Evolutionary conservation across 2,329 filamentous ascomycete genomes (phyloP).

Genomic region (Alternaria infectoria): DNA sequence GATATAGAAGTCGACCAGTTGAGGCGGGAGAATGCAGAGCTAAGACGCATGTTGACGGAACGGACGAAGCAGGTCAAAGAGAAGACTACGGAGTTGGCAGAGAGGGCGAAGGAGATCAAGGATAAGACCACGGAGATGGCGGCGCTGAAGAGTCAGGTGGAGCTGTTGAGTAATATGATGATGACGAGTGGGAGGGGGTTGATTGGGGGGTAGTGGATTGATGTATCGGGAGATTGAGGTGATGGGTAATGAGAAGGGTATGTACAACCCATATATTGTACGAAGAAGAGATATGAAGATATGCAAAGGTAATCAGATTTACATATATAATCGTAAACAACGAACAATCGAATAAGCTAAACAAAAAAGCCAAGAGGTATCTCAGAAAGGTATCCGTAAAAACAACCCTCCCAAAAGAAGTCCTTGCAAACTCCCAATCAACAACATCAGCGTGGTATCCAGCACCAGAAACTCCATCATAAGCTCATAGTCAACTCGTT

Average conservation of each 20-base stretch:
- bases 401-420: background rate
- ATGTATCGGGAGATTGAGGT: background rate
- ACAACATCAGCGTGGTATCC: background rate
- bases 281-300: background rate
- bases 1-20: conserved; percentile 27
- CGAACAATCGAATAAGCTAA: background rate
- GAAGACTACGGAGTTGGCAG: conserved; percentile 29
- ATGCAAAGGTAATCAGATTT: conserved; percentile 2
- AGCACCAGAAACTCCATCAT: conserved; percentile 4
- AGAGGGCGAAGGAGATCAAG: conserved; percentile 34
- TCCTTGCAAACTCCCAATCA: background rate
- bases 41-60: conserved; percentile 25
- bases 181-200: conserved; percentile 15
- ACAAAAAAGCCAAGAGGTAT: conserved; percentile 7
- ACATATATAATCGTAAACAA: conserved; percentile 2
- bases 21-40: conserved; percentile 28
- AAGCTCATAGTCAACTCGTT: conserved; percentile 1
- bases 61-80: conserved; percentile 36
- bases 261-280: background rate
- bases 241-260: background rate
- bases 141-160: conserved; percentile 32
- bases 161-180: conserved; percentile 35
- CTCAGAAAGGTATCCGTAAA: conserved; percentile 7
- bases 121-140: conserved; percentile 35
- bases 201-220: background rate